Evolutionary conservation across 805 yeast species (phyloP), one percentile per base, ranked within the genome.

Genomic region (Saccharomycopsis lassenensis): DNA sequence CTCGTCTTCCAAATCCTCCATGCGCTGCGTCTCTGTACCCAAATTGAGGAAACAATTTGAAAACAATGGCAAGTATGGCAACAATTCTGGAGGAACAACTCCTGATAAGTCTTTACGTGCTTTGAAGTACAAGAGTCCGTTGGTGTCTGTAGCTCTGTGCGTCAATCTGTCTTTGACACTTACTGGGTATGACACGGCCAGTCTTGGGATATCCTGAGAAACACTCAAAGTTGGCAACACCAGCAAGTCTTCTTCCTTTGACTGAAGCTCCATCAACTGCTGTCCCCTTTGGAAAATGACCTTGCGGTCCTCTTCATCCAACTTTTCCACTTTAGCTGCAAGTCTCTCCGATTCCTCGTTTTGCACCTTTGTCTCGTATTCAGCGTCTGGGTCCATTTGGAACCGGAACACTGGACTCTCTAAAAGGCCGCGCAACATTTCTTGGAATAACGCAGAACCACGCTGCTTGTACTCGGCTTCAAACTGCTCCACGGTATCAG

Each of bases 1-100:
- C 30, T 77, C 74, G 46, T 87, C 86, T 51, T 89, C 97, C 40
- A 91, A 67, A 24, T 77, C 79, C 16, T 84, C 81, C 70, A 83
- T 83, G 1, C 78, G 53, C 40, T 78, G 75, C 6, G 56, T 50
- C 5, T 61, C 53, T 1, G 98, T 89, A n/a, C 98, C 98, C 44
- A 91, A 63, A 52, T 77, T 84, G 3, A 94, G 80, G 42, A 91
- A 61, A 31, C 94, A 79, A 20, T 77, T 80, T 7, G 79, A 63
- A 58, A 82, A 91, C 30, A 91, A 54, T 0, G 95, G 82, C 42
- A 91, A 54, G 46, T 71, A 86, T 24, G 78, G 75, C 37, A 77
- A 67, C 31, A 82, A 61, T 4, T 74, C 72, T 2, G 58, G 46
- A 8, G 94, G 89, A 5, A 89, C 51, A 16, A 53, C 48, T 3